Evolutionary conservation across 805 yeast species (phyloP), one percentile per base, ranked within the genome.

Genomic region (Clavispora asparagi): DNA sequence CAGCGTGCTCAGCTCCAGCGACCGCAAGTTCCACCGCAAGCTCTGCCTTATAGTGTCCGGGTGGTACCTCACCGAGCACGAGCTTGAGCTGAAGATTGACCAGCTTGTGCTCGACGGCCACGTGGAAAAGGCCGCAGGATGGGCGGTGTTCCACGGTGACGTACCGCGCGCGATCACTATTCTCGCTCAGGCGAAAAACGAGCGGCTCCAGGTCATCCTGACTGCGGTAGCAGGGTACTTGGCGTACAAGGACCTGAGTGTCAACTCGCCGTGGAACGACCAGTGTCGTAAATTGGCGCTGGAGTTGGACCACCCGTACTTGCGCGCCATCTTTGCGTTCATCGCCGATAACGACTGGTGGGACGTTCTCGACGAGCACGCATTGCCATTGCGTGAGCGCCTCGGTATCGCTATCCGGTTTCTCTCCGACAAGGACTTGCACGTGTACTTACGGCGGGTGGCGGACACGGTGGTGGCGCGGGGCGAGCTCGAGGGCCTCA

Each of bases 331-430:
- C 1, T 92, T 92, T 71, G 97, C 97, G 0, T 92, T 83, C 56
- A 85, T 92, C 44, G 90, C 97, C 0, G 97, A 92, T 59, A 86
- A 88, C 40, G 94, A 91, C 53, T 92, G 98, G 97, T 85, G 92
- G 83, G 97, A 89, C 58, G 96, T 92, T 1, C 71, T 92, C 43
- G 96, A 89, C 60, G 97, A 92, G 58, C 81, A 85, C 16, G 85
- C 96, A 1, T 73, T 92, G 37, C 96, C 99, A 0, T 69, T 92
- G 36, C 74, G 92, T 44, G 99, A 92, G 59, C 71, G 96, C 53
- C 66, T 92, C 11, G 97, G 97, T 1, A 92, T 92, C 26, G 97
- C 98, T 0, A 70, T 92, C 23, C 73, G 97, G 41, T 92, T 87
- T 56, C 68, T 92, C 30, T 81, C 91, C 1, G 97, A 90, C 60